Evolutionary conservation across 441 rosid genomes (phyloP), one percentile per base, ranked within the genome.

Genomic region (Eruca vesicaria): DNA sequence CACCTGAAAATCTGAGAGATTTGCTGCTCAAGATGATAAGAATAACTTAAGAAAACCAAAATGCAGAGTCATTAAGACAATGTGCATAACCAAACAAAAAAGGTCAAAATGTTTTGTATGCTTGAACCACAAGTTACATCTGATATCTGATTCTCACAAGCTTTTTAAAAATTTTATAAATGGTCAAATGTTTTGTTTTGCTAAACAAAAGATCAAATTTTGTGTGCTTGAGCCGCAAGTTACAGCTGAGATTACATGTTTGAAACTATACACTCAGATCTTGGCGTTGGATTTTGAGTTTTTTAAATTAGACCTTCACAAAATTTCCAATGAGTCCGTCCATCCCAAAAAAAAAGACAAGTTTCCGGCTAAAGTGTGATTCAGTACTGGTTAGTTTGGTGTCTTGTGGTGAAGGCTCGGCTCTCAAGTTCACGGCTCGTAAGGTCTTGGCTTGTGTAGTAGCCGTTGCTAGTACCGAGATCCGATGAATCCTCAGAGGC

Each of bases 401-500:
- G 58, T 41, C 38, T 20, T 7, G 63, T 77, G 64, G 62, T 78
- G 21, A 78, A 68, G 33, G 74, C 74, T 73, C 69, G 68, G 69
- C 66, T 78, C 59, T 78, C 81, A 32, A 63, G 63, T 62, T 78
- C 81, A 63, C 19, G 77, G 41, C 78, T 70, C 0, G 66, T 31
- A 38, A 3, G 72, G 53, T 77, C 77, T 16, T 72, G 76, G 69
- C 81, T 78, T 0, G 73, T 33, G 50, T 77, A 59, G 68, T 72
- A 78, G 38, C 60, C 73, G 45, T 45, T 38, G 2, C 19, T 43
- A 41, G 59, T 52, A 36, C 58, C 67, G 2, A 78, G 41, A 78
- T 78, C 81, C n/a, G 74, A 63, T 38, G 73, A 73, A 55, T 78
- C 78, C 0, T 61, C 74, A 62, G 78, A 73, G 11, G 83, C 79